Percentiles rank a stretch among this genome's conserved stretches.
Evolutionary conservation across 139 green algal species (phyloP).

Genomic region (Pedinophyceae sp.): DNA sequence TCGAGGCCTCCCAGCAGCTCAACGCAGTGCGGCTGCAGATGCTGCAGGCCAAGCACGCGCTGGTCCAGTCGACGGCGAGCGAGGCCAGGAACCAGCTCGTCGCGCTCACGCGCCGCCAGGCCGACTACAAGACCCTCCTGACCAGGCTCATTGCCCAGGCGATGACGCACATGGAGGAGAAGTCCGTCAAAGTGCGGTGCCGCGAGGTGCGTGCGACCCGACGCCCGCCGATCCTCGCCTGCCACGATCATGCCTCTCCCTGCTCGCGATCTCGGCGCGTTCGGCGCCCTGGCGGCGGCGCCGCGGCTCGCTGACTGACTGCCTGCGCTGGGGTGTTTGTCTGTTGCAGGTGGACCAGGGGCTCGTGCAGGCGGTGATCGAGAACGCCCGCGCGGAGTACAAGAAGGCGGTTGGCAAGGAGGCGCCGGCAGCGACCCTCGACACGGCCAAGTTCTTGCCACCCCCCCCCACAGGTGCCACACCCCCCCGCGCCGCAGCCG

Average conservation of each 20-base stretch:
- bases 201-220: conserved; percentile 32
- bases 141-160: conserved; percentile 70
- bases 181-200: conserved; percentile 36
- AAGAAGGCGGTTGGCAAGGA: conserved; percentile 23
- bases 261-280: no score
- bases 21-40: conserved; percentile 85
- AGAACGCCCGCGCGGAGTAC: conserved; percentile 30
- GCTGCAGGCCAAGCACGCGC: conserved; percentile 69
- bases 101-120: conserved; percentile 35
- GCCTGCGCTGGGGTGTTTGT: no score
- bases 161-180: conserved; percentile 55
- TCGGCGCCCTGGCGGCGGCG: no score
- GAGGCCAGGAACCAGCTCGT: conserved; percentile 41
- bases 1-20: conserved; percentile 94
- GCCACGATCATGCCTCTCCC: no score
- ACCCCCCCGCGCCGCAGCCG: not conserved
- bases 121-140: conserved; percentile 67
- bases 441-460: conserved; percentile 48
- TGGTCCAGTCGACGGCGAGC: conserved; percentile 27
- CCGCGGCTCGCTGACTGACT: no score
- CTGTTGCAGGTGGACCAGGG: conserved; percentile 26
- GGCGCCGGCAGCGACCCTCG: conserved; percentile 37
- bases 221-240: no score
- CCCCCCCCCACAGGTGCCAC: conserved; percentile 38
- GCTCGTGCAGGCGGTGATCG: conserved; percentile 41